Evolutionary conservation across 441 rosid genomes (phyloP).

Genomic region (Syzygium malaccense): DNA sequence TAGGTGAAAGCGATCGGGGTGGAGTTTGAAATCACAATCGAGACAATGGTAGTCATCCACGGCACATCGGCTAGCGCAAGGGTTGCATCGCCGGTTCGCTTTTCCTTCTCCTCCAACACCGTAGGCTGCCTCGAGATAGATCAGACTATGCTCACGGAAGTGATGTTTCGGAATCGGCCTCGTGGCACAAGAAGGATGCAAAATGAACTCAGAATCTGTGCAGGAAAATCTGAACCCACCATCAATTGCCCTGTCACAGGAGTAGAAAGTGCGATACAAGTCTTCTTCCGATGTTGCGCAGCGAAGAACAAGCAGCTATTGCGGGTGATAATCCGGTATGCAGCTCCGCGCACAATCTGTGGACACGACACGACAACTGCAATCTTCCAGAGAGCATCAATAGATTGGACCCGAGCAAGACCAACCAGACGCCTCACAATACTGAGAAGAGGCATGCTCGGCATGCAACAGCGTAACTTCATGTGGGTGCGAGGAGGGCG

Average conservation of each 20-base stretch:
- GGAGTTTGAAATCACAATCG: background rate
- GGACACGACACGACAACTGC: background rate
- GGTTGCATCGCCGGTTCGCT: background rate
- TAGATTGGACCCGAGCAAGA: background rate
- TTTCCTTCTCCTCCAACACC: background rate
- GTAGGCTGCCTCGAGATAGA: background rate
- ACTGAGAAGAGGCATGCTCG: background rate
- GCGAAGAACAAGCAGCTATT: background rate
- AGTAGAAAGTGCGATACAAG: background rate
- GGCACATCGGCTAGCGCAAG: background rate
- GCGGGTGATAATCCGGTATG: background rate
- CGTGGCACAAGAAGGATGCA: background rate
- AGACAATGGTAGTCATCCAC: background rate
- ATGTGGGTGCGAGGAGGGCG: background rate
- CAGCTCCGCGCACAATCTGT: background rate
- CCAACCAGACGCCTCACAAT: background rate
- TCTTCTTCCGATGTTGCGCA: background rate
- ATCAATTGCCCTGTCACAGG: background rate
- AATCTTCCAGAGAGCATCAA: background rate
- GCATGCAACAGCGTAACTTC: background rate
- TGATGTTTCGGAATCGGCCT: background rate
- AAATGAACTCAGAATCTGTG: background rate
- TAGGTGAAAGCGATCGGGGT: background rate
- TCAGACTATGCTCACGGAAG: background rate
- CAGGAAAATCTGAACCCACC: background rate